These are phyloP conservation scores for Silene uniflora DNA, from an alignment of 148 eudicot species.

Conservation along the genomic window DNA sequence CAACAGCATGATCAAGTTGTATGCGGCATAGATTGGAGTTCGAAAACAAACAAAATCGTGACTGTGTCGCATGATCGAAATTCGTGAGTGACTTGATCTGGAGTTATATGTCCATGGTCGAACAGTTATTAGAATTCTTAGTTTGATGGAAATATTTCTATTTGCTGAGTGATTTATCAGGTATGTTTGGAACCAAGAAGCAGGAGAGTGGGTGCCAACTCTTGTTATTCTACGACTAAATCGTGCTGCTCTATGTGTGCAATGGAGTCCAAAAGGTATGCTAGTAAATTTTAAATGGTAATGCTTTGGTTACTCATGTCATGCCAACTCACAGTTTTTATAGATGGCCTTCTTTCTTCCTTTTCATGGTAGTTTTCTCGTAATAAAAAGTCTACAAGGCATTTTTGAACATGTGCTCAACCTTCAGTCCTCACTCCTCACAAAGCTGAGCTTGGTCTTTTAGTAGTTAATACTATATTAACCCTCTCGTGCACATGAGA, in stretches of 20 bases:
- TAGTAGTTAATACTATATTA: background rate
- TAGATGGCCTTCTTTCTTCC: background rate
- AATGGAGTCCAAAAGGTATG: conserved; percentile 96
- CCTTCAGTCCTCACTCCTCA: background rate
- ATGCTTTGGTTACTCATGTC: background rate
- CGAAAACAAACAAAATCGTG: conserved; percentile 70
- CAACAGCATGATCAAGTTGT: conserved; percentile 95
- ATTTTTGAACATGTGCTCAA: background rate
- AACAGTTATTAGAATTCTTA: background rate
- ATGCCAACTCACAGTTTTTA: background rate
- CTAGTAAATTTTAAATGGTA: background rate
- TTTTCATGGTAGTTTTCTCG: background rate
- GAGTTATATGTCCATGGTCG: conserved; percentile 2
- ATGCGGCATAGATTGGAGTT: conserved; percentile 90
- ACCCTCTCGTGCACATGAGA: background rate
- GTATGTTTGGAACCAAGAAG: conserved; percentile 93
- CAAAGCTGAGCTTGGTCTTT: background rate
- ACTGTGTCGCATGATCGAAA: conserved; percentile 98
- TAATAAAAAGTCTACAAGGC: background rate
- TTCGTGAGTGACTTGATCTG: conserved; percentile 62
- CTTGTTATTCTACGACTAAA: conserved; percentile 93
- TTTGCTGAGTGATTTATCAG: conserved; percentile 33
- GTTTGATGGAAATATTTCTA: background rate
- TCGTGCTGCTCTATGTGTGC: conserved; percentile 97
- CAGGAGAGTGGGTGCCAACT: conserved; percentile 87